Conservation (phyloP, 257 asterid species). For the Fraxinus pennsylvanica region DNA sequence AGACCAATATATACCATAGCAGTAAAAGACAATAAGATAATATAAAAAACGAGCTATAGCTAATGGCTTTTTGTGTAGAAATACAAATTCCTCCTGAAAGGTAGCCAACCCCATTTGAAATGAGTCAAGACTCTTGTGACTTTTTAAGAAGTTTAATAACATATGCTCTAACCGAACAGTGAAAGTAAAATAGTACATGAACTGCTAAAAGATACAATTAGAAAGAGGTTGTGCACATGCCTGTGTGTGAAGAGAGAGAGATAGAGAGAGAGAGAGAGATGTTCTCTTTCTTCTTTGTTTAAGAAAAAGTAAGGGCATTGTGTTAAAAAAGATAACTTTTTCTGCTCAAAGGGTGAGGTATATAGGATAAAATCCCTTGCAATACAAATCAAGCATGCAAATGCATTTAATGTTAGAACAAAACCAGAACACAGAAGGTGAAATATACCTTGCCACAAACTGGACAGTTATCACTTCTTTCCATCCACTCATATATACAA, state of each 20-base stretch:
- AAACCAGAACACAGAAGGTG: background rate
- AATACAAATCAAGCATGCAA: background rate
- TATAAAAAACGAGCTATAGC: background rate
- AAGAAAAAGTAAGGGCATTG: background rate
- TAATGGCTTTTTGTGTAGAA: background rate
- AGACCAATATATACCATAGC: background rate
- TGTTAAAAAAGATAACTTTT: background rate
- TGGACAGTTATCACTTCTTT: conserved; percentile 26
- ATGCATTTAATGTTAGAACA: background rate
- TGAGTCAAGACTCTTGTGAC: background rate
- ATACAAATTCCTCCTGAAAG: background rate
- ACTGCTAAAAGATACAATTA: background rate
- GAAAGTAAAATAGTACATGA: background rate
- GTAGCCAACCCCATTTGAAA: background rate
- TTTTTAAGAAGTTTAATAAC: background rate
- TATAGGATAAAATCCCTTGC: background rate
- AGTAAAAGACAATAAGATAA: background rate
- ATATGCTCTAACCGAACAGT: background rate
- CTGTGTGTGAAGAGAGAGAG: background rate
- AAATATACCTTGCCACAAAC: conserved; percentile 24
- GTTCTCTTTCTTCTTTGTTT: background rate
- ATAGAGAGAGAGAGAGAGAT: background rate
- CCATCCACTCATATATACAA: conserved; percentile 29
- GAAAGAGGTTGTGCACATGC: background rate
- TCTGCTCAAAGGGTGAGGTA: background rate